A percentile compares a stretch with the other conserved stretches of the same genome.
Conservation (phyloP, 2,329 filamentous ascomycete species). For the Gaeumannomyces sp. region DNA sequence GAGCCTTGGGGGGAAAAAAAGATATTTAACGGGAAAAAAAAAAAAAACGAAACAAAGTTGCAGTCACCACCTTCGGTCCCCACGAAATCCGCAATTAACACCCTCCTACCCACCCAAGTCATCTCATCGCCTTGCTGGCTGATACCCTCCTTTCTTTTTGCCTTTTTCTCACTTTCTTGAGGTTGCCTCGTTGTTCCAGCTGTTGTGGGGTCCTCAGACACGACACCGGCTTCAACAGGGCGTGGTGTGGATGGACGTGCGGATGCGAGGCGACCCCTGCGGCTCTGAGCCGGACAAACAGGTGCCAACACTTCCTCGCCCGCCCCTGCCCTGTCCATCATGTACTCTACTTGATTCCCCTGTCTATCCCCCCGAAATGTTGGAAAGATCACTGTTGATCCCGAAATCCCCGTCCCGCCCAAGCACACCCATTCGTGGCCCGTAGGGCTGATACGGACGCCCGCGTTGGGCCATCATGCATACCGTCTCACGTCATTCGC, state of each 20-base stretch:
- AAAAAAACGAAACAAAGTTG: no score
- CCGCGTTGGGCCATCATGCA: constrained; percentile 30
- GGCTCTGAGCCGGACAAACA: not conserved
- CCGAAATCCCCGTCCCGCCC: constrained; percentile 12
- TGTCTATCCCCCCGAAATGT: no score
- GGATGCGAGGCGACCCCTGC: constrained; percentile 5
- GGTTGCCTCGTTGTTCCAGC: not conserved
- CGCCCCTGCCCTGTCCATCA: constrained; percentile 2
- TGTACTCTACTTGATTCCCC: not conserved
- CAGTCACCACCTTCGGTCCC: constrained; percentile 9
- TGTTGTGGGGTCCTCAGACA: not conserved
- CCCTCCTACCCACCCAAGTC: not conserved
- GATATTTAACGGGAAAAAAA: no score
- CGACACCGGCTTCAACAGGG: not conserved
- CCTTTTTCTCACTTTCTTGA: not conserved
- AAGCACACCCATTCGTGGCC: constrained; percentile 10
- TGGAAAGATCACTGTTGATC: constrained; percentile 7
- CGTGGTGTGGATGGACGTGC: constrained; percentile 1
- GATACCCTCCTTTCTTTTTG: not conserved
- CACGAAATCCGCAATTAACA: not conserved
- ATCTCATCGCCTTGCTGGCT: not conserved
- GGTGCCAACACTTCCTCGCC: constrained; percentile 14
- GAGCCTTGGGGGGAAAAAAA: no score
- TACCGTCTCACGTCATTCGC: constrained; percentile 21
- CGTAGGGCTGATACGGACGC: constrained; percentile 24